Evolutionary conservation across 176 grass and related monocot species (phyloP).

Genomic region (Zizania latifolia): DNA sequence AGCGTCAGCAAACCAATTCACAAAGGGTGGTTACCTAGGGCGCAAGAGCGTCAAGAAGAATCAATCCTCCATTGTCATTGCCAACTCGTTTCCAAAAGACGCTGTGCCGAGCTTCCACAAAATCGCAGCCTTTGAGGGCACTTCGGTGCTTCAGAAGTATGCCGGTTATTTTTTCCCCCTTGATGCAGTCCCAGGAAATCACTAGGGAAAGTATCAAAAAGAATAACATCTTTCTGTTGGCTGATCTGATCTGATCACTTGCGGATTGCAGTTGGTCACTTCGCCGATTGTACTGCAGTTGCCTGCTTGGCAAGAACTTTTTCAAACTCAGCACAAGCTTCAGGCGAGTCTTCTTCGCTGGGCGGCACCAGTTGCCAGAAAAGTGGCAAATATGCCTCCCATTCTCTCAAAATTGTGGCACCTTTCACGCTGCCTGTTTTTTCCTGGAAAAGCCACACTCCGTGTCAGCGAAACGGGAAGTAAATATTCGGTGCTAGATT

Average conservation of each 20-base stretch:
- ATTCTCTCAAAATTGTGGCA: constrained; percentile 70
- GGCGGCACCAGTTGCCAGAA: constrained; percentile 99
- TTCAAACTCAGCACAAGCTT: constrained; percentile 94
- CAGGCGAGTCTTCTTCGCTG: constrained; percentile 98
- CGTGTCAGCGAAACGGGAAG: neutral
- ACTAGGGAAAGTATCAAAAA: neutral
- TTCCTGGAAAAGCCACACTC: constrained; percentile 40
- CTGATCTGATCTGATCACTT: constrained; percentile 15
- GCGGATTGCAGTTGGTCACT: constrained; percentile 11
- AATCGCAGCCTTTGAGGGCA: constrained; percentile 21
- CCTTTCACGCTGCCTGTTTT: constrained; percentile 97
- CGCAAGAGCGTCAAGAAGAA: constrained; percentile 26
- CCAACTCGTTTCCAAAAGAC: constrained; percentile 28
- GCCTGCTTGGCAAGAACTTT: constrained; percentile 70
- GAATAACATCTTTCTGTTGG: neutral
- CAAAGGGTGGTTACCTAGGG: constrained; percentile 39
- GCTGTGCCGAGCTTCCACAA: constrained; percentile 35
- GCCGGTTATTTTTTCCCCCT: neutral
- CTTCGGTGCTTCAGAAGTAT: constrained; percentile 21
- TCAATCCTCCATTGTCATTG: constrained; percentile 13
- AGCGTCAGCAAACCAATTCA: constrained; percentile 47
- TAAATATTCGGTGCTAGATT: neutral
- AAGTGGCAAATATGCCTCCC: constrained; percentile 92
- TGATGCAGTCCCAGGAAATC: neutral
- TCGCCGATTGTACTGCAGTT: constrained; percentile 56